Percentiles rank a stretch among this genome's conserved stretches.
Evolutionary conservation across 805 yeast genomes (phyloP).

Genomic region (Cyberlindnera meyerae): DNA sequence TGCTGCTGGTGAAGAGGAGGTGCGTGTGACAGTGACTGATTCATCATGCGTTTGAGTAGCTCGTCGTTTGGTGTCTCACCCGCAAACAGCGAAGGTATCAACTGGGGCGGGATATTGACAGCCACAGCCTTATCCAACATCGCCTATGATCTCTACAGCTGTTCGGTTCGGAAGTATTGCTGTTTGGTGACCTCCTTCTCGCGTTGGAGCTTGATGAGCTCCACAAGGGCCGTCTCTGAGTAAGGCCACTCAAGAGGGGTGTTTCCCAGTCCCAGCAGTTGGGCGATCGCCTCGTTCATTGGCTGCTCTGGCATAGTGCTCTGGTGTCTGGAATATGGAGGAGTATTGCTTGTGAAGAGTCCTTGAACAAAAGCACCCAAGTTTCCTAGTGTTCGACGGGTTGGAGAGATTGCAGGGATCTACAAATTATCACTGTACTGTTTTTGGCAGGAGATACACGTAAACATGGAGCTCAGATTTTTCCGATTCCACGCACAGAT

Average conservation of each 20-base stretch:
- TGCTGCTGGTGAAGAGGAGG: slow-evolving; percentile 1
- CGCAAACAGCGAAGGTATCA: slow-evolving; percentile 58
- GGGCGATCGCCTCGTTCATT: slow-evolving; percentile 20
- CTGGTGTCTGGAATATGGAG: background rate
- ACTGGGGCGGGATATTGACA: slow-evolving; percentile 57
- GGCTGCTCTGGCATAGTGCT: background rate
- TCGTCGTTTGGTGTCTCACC: slow-evolving; percentile 27
- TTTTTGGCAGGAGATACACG: too few species aligned
- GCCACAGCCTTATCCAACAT: slow-evolving; percentile 55
- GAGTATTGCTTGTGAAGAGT: background rate
- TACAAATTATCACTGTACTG: too few species aligned
- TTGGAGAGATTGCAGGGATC: too few species aligned
- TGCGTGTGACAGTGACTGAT: too few species aligned
- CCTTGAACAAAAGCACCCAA: background rate
- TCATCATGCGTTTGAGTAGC: slow-evolving; percentile 7
- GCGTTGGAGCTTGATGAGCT: slow-evolving; percentile 21
- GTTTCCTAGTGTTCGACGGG: too few species aligned
- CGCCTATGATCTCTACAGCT: slow-evolving; percentile 53
- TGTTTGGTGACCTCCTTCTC: slow-evolving; percentile 84
- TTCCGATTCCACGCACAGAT: background rate
- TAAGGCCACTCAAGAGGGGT: slow-evolving; percentile 23
- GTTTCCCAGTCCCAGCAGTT: slow-evolving; percentile 21
- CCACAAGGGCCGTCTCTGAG: slow-evolving; percentile 21
- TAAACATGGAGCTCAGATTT: too few species aligned
- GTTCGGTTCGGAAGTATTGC: slow-evolving; percentile 65